Percentiles rank a stretch among this genome's conserved stretches.
phyloP scores from a whole-genome alignment of 371 early-diverging fungal genomes.

The Synchytrium microbalum region DNA sequence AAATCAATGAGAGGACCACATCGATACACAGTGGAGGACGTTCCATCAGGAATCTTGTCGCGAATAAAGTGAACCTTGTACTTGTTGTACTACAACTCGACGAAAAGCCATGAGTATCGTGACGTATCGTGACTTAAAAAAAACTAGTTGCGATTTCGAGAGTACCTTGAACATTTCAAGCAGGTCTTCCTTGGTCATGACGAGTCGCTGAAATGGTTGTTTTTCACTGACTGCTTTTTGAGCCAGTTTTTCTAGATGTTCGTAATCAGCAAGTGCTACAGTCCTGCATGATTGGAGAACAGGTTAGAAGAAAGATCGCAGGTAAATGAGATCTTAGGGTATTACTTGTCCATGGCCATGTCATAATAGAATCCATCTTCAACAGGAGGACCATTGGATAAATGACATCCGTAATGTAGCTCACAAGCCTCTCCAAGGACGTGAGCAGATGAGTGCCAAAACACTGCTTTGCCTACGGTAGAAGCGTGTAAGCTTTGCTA shows the following conservation, averaged over 20 bases:
- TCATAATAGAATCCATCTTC: slow-evolving; percentile 40
- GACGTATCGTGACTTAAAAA: slow-evolving; percentile 34
- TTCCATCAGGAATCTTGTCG: slow-evolving; percentile 18
- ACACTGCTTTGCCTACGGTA: slow-evolving; percentile 4
- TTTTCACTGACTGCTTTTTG: slow-evolving; percentile 89
- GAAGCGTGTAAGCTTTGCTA: background rate
- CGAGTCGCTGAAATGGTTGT: slow-evolving; percentile 90
- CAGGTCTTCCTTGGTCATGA: slow-evolving; percentile 56
- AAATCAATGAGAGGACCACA: slow-evolving; percentile 53
- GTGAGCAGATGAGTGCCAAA: slow-evolving; percentile 39
- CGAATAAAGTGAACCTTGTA: slow-evolving; percentile 48
- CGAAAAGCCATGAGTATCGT: slow-evolving; percentile 34
- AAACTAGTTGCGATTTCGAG: slow-evolving; percentile 24
- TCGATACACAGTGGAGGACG: slow-evolving; percentile 37
- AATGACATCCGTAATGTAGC: slow-evolving; percentile 23
- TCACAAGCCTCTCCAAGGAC: slow-evolving; percentile 39
- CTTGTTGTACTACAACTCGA: slow-evolving; percentile 42
- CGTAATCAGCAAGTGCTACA: slow-evolving; percentile 7
- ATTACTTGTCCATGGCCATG: slow-evolving; percentile 68
- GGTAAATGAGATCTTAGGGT: slow-evolving; percentile 2
- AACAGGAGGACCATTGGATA: slow-evolving; percentile 32
- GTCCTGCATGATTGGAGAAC: slow-evolving; percentile 66
- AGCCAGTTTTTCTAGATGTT: slow-evolving; percentile 31
- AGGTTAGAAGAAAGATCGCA: slow-evolving; percentile 81
- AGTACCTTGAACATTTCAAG: slow-evolving; percentile 7